phyloP scores from a whole-genome alignment of 805 yeast genomes.

The Wickerhamiella parazyma region DNA sequence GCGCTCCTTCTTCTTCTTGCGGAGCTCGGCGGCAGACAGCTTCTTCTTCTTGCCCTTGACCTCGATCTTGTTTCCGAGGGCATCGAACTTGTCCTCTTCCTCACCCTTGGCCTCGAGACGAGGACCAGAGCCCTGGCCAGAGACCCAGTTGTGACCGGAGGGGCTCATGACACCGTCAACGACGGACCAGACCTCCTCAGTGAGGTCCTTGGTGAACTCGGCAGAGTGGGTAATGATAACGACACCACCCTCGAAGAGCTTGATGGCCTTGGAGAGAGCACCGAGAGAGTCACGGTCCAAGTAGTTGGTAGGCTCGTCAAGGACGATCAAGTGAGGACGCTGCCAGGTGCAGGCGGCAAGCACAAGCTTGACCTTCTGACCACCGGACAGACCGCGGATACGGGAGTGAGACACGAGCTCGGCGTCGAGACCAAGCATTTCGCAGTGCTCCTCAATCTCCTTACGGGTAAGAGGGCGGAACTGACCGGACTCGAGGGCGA shows the following conservation, averaged over 20 bases:
- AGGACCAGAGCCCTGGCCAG: conserved; percentile 99
- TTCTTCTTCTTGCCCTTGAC: conserved; percentile 92
- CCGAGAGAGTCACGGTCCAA: conserved; percentile 99
- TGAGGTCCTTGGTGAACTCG: conserved; percentile 97
- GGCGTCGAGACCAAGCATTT: conserved; percentile 95
- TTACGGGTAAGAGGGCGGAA: conserved; percentile 99
- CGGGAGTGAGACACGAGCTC: conserved; percentile 99
- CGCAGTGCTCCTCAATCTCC: conserved; percentile 98
- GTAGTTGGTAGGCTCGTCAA: conserved; percentile 99
- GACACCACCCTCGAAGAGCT: conserved; percentile 99
- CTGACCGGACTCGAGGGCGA: conserved; percentile 99
- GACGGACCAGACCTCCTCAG: conserved; percentile 99
- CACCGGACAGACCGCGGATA: conserved; percentile 99
- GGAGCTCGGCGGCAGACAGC: conserved; percentile 96
- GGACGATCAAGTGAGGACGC: conserved; percentile 98
- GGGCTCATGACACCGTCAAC: conserved; percentile 97
- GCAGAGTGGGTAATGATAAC: conserved; percentile 99
- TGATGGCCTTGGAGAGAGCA: conserved; percentile 97
- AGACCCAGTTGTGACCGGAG: conserved; percentile 99
- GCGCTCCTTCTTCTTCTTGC: conserved; percentile 99
- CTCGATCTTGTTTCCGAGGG: conserved; percentile 99
- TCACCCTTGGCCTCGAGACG: conserved; percentile 93
- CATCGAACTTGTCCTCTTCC: conserved; percentile 97
- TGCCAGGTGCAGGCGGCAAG: conserved; percentile 99
- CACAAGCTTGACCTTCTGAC: conserved; percentile 99